Base-by-base conservation (phyloP, 129 eudicot genomes). In the Chrysanthemum seticuspe region DNA sequence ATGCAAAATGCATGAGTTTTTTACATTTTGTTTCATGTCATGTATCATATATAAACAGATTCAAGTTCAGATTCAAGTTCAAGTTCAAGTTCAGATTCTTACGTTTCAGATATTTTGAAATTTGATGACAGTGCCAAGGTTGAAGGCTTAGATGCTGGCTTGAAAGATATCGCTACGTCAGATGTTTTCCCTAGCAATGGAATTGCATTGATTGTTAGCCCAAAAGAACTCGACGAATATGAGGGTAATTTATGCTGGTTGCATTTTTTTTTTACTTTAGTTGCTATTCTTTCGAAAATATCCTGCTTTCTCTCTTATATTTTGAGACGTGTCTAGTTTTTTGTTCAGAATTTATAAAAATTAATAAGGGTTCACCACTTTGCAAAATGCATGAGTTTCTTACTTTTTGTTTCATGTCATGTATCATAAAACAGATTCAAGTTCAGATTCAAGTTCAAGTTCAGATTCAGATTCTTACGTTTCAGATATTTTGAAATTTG, bases 121-220 rank as follows among this genome's bases (percentile, higher is more conserved):
- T 69, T 61, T 6, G 74, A 65, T 44, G 36, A 62, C 57, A 51
- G 47, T 50, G 2, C 72, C 66, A 36, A 71, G 76, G 64, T 78
- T 66, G 36, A 31, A 31, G 36, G 36, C 36, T 31, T 31, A 31
- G 36, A 31, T 31, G 31, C 74, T 36, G 60, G 50, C 27, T 40
- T 70, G 80, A 77, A 62, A 70, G 36, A 31, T 3, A 31, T 0
- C 34, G 36, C 74, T 19, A 31, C 36, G 36, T 31, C 36, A 31
- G 36, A 31, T 4, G 6, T 31, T 31, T 31, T 31, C 36, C 36
- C 36, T 31, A 31, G 36, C 36, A 31, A 31, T 31, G 36, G 36
- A 31, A 31, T 31, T 31, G 29, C 64, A 65, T 3, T 36, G 14
- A 55, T 12, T 6, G 18, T 31, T 31, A 31, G 5, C 29, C 36